Base-by-base conservation (phyloP, 331 rosid species). In the Malus hybrid region DNA sequence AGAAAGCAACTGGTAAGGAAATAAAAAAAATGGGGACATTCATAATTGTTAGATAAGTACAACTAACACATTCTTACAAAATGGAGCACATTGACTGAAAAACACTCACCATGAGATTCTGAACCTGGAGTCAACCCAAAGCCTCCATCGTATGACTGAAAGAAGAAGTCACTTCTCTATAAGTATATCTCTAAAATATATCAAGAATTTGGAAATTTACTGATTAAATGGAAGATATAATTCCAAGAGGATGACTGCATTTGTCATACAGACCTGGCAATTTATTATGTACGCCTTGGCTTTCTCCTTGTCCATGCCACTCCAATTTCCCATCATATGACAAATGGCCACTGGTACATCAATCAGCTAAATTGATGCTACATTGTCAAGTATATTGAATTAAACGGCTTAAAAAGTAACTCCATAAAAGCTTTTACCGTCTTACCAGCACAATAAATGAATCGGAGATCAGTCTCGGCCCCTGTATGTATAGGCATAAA, bases 61-160 rank as follows among this genome's bases (percentile, higher is more conserved):
- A 39, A 39, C 46, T 39, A 39, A 39, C 46, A 39, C 46, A 39
- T 0, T 39, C 46, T 39, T 39, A 10, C 46, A 39, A 39, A 39
- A 59, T 10, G 2, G 28, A 39, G 1, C 57, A 18, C 68, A 59
- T 27, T 14, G 10, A 60, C 42, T 16, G n/a, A 24, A 27, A 8
- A 33, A 59, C 39, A 86, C 99, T 86, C 87, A 95, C 99, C 98
- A 29, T 95, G 99, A 78, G 99, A 95, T 85, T 95, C 99, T 50
- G 96, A 88, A 74, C 91, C 93, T 62, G 99, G 99, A 83, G 76
- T 89, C 81, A 95, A 85, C 76, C 99, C 99, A 83, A 92, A 95
- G 80, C 99, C 99, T 74, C 99, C 99, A 70, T 95, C 98, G 66
- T 92, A 95, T 72, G 97, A 92, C 99, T 95, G 84, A 79, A 76